Conservation (phyloP, 345 rosid genomes). For the Citrus hindsii region DNA sequence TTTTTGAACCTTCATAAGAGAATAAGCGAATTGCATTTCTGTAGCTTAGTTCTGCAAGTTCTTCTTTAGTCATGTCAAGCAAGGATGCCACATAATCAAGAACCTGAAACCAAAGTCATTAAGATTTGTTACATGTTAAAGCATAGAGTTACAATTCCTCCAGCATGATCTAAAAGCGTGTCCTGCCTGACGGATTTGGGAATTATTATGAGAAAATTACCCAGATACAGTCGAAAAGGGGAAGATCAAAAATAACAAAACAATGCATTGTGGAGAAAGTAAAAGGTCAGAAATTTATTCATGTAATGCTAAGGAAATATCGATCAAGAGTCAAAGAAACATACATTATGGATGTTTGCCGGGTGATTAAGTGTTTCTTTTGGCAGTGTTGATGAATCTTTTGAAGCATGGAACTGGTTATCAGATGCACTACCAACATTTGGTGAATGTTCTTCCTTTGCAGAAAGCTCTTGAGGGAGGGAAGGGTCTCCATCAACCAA, state of each 20-base stretch:
- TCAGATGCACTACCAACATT: conserved; percentile 13
- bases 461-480: conserved; percentile 25
- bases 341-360: conserved; percentile 67
- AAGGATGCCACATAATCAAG: conserved; percentile 58
- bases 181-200: background rate
- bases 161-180: background rate
- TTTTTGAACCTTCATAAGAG: conserved; percentile 57
- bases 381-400: conserved; percentile 31
- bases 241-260: background rate
- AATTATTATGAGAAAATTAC: background rate
- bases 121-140: background rate
- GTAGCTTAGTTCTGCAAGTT: conserved; percentile 64
- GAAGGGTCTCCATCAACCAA: conserved; percentile 48
- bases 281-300: background rate
- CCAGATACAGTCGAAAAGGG: background rate
- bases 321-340: conserved; percentile 11
- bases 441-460: conserved; percentile 25
- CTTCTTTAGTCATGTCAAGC: conserved; percentile 59
- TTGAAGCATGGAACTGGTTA: conserved; percentile 23
- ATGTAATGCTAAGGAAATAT: background rate
- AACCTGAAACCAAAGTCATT: conserved; percentile 38
- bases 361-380: conserved; percentile 82
- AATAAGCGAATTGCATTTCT: conserved; percentile 56
- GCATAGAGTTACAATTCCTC: background rate
- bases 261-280: background rate